These are phyloP conservation scores for Trypanosoma avium DNA, from an alignment of 208 protist species.

Conservation along the genomic window DNA sequence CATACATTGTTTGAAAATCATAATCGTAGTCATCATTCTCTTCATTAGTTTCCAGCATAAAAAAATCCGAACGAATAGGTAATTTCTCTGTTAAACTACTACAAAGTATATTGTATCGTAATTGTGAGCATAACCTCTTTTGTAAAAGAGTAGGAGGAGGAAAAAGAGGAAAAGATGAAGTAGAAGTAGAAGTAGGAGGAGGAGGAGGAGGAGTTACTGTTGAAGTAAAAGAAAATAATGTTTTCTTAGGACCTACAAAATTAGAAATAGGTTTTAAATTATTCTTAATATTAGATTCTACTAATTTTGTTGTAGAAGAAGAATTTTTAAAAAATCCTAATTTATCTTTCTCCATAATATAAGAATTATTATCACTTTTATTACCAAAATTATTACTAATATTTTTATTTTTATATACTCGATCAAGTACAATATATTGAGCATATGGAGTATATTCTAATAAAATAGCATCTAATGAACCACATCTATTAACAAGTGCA, in stretches of 20 bases:
- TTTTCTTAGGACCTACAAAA: constrained; percentile 20
- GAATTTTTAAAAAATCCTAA: too few relatives aligned
- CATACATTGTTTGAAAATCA: too few relatives aligned
- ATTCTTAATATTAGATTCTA: background rate
- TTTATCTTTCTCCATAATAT: too few relatives aligned
- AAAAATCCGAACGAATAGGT: constrained; percentile 26
- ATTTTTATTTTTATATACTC: too few relatives aligned
- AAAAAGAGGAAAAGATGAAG: too few relatives aligned
- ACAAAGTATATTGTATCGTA: constrained; percentile 37
- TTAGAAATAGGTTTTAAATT: background rate
- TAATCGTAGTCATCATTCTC: constrained; percentile 15
- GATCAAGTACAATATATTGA: constrained; percentile 57
- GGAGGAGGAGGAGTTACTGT: too few relatives aligned
- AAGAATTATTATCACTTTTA: too few relatives aligned
- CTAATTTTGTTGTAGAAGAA: background rate
- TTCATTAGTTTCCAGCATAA: constrained; percentile 1
- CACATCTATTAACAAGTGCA: constrained; percentile 37
- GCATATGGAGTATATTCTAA: constrained; percentile 70
- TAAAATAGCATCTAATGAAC: constrained; percentile 41
- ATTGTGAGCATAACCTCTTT: constrained; percentile 20
- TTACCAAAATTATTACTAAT: too few relatives aligned
- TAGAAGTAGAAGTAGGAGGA: too few relatives aligned
- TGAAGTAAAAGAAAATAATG: constrained; percentile 19
- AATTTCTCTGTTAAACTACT: constrained; percentile 21
- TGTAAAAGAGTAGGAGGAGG: too few relatives aligned